Evolutionary conservation across 2,329 filamentous ascomycete genomes (phyloP).

Genomic region (Fusarium hainanense): DNA sequence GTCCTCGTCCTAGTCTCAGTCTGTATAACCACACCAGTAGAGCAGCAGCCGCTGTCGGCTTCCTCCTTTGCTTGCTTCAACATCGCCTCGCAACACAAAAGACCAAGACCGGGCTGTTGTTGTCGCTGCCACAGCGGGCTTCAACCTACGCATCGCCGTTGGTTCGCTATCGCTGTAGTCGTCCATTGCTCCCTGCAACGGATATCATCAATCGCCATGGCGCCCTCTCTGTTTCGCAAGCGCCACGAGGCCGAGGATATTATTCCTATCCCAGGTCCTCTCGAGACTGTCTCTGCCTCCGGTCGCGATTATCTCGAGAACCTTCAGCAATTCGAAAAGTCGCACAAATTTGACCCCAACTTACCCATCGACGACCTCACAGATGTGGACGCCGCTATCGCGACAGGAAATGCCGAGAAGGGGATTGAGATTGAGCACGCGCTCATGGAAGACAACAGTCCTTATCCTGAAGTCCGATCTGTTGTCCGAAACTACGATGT

Average conservation of each 20-base stretch:
- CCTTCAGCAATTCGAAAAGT: constrained; percentile 67
- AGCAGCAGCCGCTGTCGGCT: constrained; percentile 38
- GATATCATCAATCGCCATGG: constrained; percentile 44
- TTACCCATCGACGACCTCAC: constrained; percentile 71
- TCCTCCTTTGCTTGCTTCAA: constrained; percentile 32
- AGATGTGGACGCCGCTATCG: constrained; percentile 68
- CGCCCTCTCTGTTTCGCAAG: constrained; percentile 57
- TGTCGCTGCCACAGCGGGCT: constrained; percentile 38
- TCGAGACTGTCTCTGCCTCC: constrained; percentile 54
- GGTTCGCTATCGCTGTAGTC: constrained; percentile 25
- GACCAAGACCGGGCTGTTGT: constrained; percentile 21
- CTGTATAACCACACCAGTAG: constrained; percentile 39
- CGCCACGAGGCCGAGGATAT: constrained; percentile 59
- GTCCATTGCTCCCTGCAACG: constrained; percentile 21
- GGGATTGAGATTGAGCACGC: constrained; percentile 68
- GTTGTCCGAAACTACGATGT: constrained; percentile 73
- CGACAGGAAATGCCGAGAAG: constrained; percentile 65
- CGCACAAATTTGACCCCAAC: constrained; percentile 73
- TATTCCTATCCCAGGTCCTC: constrained; percentile 55
- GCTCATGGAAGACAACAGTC: constrained; percentile 72
- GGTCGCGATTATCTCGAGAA: constrained; percentile 57
- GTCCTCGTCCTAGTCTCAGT: constrained; percentile 9
- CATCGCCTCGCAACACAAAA: constrained; percentile 29
- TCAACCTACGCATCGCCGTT: constrained; percentile 35
- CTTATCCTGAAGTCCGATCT: constrained; percentile 74